These are phyloP conservation scores for Stagonosporopsis rhizophila DNA, from an alignment of 2,329 filamentous ascomycete genomes.

Conservation along the genomic window DNA sequence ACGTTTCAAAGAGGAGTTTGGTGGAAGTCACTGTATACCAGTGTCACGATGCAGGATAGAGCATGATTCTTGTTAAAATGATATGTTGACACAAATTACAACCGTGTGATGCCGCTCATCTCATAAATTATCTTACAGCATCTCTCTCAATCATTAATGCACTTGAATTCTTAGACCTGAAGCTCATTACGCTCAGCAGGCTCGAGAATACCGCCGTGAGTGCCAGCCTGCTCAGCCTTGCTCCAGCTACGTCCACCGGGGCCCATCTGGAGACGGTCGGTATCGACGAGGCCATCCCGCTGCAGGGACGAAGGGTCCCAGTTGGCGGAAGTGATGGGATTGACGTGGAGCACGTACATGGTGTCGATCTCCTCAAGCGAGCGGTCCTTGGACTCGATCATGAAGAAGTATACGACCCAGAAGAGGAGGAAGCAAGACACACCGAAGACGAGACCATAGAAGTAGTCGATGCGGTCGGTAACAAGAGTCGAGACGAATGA, in stretches of 20 bases:
- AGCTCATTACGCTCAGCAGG: conserved; percentile 34
- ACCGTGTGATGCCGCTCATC: conserved; percentile 7
- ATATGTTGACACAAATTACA: conserved; percentile 13
- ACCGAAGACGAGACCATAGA: conserved; percentile 79
- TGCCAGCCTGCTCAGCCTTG: conserved; percentile 42
- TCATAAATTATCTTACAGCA: conserved; percentile 10
- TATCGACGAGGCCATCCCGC: conserved; percentile 43
- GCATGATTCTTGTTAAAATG: background rate
- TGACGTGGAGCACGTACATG: conserved; percentile 71
- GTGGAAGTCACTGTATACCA: background rate
- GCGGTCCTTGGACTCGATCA: conserved; percentile 76
- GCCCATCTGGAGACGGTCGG: conserved; percentile 42
- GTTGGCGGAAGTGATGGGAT: conserved; percentile 67
- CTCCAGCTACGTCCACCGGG: conserved; percentile 43
- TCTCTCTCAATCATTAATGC: background rate
- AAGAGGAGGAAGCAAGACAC: conserved; percentile 71
- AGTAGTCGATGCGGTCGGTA: conserved; percentile 72
- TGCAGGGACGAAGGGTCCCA: conserved; percentile 53
- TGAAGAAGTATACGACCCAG: conserved; percentile 77
- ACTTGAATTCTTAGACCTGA: conserved; percentile 22
- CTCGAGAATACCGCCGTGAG: conserved; percentile 29
- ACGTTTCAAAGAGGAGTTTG: too few relatives aligned
- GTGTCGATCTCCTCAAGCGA: conserved; percentile 80
- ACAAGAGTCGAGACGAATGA: conserved; percentile 83
- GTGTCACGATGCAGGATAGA: background rate